phyloP scores from a whole-genome alignment of 345 rosid species.

The Alliaria petiolata region DNA sequence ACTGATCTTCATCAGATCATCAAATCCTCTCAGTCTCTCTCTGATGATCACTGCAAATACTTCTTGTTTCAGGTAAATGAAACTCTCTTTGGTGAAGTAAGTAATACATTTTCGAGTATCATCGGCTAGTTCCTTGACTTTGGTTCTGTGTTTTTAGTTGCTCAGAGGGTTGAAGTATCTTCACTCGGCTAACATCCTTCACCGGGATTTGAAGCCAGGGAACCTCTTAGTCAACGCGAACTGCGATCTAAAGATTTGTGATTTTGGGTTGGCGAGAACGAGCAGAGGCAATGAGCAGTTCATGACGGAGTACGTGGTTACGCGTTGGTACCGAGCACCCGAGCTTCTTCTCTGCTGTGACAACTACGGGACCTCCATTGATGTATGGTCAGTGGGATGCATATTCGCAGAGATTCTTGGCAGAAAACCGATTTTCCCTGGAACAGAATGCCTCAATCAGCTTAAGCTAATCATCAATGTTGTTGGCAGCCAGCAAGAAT shows the following conservation, averaged over 20 bases:
- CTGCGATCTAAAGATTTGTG: constrained; percentile 80
- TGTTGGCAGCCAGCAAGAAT: constrained; percentile 68
- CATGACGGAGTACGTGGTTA: constrained; percentile 89
- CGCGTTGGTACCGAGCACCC: constrained; percentile 94
- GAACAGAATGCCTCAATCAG: constrained; percentile 82
- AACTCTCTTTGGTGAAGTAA: neutral
- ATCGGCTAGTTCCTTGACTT: constrained; percentile 15
- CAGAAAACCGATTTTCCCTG: constrained; percentile 75
- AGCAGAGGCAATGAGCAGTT: constrained; percentile 63
- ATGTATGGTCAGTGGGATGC: constrained; percentile 93
- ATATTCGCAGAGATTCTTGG: constrained; percentile 88
- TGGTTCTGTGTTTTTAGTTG: constrained; percentile 43
- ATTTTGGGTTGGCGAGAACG: constrained; percentile 84
- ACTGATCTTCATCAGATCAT: constrained; percentile 87
- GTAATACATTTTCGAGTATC: neutral
- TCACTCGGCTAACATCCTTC: constrained; percentile 89
- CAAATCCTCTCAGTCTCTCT: constrained; percentile 64
- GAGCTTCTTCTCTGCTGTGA: constrained; percentile 88
- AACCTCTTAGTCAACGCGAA: constrained; percentile 82
- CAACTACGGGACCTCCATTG: constrained; percentile 78
- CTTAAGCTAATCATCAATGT: constrained; percentile 64
- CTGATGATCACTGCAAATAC: constrained; percentile 78
- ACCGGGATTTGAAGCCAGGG: constrained; percentile 87
- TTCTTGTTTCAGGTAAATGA: constrained; percentile 72
- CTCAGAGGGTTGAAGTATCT: constrained; percentile 83